Percentiles rank a stretch among this genome's conserved stretches.
phyloP scores from a whole-genome alignment of 306 rosid species.

The Trifolium fragiferum region DNA sequence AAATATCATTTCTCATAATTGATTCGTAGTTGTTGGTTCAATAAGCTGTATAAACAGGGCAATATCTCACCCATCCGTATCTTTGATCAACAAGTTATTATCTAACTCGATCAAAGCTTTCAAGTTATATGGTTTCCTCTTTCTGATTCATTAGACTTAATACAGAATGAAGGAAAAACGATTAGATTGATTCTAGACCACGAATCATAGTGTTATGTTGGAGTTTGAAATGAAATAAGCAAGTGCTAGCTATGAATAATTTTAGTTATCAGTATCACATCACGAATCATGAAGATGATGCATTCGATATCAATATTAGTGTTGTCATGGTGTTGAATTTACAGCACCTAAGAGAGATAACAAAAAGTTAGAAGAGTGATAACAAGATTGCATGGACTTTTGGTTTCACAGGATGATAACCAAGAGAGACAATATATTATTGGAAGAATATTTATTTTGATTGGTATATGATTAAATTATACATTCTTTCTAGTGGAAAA shows the following conservation, averaged over 20 bases:
- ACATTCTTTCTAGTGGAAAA: conserved; percentile 27
- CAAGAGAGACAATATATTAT: not conserved
- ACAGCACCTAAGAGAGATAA: not conserved
- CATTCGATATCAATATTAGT: too few species aligned
- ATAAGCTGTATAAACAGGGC: too few species aligned
- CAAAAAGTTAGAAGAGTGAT: not conserved
- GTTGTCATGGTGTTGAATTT: not conserved
- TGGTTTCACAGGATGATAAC: not conserved
- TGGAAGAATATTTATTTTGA: conserved; percentile 3
- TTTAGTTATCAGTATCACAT: not conserved
- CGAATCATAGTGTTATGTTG: too few species aligned
- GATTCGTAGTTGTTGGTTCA: too few species aligned
- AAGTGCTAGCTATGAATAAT: not conserved
- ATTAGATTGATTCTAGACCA: too few species aligned
- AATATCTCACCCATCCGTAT: too few species aligned
- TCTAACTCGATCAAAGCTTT: too few species aligned
- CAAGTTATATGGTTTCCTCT: too few species aligned
- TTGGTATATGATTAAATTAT: conserved; percentile 11
- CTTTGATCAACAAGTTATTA: too few species aligned
- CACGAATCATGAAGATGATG: not conserved
- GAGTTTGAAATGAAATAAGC: not conserved
- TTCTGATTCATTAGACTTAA: too few species aligned
- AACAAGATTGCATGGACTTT: conserved; percentile 23
- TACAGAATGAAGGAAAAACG: too few species aligned
- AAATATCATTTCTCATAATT: too few species aligned